Evolutionary conservation across 805 yeast species (phyloP).

Genomic region (Spathaspora passalidarum): DNA sequence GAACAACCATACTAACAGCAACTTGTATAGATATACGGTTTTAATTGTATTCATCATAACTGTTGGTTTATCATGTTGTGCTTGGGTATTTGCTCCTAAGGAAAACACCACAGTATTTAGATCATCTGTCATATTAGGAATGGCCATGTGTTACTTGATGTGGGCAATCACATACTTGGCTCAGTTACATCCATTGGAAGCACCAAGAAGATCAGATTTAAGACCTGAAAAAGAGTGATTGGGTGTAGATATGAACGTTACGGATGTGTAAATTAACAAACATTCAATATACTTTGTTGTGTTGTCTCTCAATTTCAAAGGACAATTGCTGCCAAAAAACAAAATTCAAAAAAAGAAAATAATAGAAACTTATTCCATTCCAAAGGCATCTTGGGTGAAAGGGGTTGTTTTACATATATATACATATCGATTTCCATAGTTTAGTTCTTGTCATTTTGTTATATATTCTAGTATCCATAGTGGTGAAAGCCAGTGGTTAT

Average conservation of each 20-base stretch:
- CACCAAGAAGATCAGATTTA: slow-evolving; percentile 84
- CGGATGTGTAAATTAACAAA: too few relatives aligned
- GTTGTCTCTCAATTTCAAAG: too few relatives aligned
- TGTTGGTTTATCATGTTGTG: slow-evolving; percentile 54
- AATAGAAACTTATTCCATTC: background rate
- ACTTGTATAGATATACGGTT: slow-evolving; percentile 59
- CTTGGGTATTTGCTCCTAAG: slow-evolving; percentile 87
- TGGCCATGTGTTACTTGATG: slow-evolving; percentile 79
- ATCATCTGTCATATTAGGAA: slow-evolving; percentile 53
- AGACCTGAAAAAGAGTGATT: slow-evolving; percentile 62
- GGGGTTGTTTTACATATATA: background rate
- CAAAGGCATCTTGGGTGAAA: background rate
- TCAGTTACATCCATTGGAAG: slow-evolving; percentile 88
- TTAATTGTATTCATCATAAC: slow-evolving; percentile 60
- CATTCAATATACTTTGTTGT: background rate
- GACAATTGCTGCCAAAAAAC: too few relatives aligned
- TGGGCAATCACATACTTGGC: slow-evolving; percentile 90
- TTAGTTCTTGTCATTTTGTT: background rate
- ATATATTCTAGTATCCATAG: background rate
- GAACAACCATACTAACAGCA: slow-evolving; percentile 14
- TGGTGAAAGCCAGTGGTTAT: background rate
- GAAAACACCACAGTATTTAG: slow-evolving; percentile 53
- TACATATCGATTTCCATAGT: background rate
- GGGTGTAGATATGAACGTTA: background rate
- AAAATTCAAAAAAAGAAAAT: background rate